Conservation (phyloP, 2,329 filamentous ascomycete species). For the Cladobotryum protrusum region DNA sequence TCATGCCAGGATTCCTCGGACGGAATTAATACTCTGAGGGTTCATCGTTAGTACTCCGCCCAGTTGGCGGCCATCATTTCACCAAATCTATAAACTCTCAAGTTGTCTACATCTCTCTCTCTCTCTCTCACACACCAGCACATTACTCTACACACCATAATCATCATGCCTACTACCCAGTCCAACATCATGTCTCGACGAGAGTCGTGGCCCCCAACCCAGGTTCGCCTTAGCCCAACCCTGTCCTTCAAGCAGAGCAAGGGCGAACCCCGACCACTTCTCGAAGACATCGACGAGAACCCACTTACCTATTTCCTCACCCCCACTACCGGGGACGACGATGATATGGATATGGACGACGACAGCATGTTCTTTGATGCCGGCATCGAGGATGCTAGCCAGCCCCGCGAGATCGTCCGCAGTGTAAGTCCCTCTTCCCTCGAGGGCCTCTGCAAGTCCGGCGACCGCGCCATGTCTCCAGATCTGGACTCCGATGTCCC, state of each 20-base stretch:
- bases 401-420: constrained; percentile 41
- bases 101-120: not conserved
- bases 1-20: constrained; percentile 4
- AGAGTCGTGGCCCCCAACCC: constrained; percentile 49
- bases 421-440: constrained; percentile 53
- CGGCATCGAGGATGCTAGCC: constrained; percentile 47
- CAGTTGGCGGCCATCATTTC: no score
- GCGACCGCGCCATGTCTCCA: constrained; percentile 28
- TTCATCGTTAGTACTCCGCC: not conserved
- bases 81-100: no score
- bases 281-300: constrained; percentile 46
- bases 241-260: constrained; percentile 26
- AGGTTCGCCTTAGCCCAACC: constrained; percentile 39
- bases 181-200: constrained; percentile 29
- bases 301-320: constrained; percentile 53
- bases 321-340: constrained; percentile 37
- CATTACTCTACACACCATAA: not conserved
- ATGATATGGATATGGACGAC: constrained; percentile 33
- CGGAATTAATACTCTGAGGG: constrained; percentile 4
- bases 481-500: constrained; percentile 37
- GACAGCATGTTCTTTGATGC: constrained; percentile 50
- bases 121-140: not conserved
- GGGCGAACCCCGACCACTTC: constrained; percentile 35
- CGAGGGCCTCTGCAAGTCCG: constrained; percentile 41
- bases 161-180: constrained; percentile 29